Percentiles rank a stretch among this genome's conserved stretches.
phyloP scores from a whole-genome alignment of 768 basidiomycete species.

The Pisolithus albus region DNA sequence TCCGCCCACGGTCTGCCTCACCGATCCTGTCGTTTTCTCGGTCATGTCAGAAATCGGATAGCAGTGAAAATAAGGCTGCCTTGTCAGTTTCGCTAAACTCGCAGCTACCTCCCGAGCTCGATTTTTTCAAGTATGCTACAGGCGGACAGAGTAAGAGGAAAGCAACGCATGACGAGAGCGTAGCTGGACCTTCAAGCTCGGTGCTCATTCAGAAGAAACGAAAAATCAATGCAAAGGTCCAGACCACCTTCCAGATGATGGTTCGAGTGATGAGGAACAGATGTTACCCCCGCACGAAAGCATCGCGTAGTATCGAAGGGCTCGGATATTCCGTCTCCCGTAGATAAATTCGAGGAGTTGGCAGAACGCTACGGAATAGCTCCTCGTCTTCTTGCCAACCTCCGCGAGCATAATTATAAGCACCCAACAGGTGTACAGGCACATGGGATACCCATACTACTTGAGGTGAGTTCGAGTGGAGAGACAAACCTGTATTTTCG shows the following conservation, averaged over 20 bases:
- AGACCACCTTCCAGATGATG: slow-evolving; percentile 17
- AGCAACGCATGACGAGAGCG: slow-evolving; percentile 13
- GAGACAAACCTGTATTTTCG: neutral
- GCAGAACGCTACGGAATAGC: slow-evolving; percentile 51
- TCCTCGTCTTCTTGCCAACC: slow-evolving; percentile 56
- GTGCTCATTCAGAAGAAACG: slow-evolving; percentile 21
- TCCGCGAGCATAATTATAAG: slow-evolving; percentile 51
- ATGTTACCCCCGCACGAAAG: slow-evolving; percentile 24
- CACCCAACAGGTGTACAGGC: slow-evolving; percentile 79
- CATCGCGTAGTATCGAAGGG: slow-evolving; percentile 78
- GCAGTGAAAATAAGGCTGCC: slow-evolving; percentile 18
- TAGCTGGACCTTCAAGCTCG: slow-evolving; percentile 5
- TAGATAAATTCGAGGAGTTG: slow-evolving; percentile 55
- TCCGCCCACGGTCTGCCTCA: neutral
- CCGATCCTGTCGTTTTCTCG: slow-evolving; percentile 2
- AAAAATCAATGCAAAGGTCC: slow-evolving; percentile 22
- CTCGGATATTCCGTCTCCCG: slow-evolving; percentile 52
- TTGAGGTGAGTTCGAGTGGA: slow-evolving; percentile 48
- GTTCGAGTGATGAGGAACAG: slow-evolving; percentile 17
- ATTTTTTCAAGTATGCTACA: slow-evolving; percentile 87
- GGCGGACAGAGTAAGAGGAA: slow-evolving; percentile 51
- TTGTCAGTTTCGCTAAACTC: slow-evolving; percentile 25
- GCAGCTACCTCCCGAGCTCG: slow-evolving; percentile 69
- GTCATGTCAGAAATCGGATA: slow-evolving; percentile 20
- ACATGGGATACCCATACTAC: slow-evolving; percentile 69